These are phyloP conservation scores for Gaeumannomyces sp. DNA, from an alignment of 2,329 filamentous ascomycete genomes.

Conservation along the genomic window DNA sequence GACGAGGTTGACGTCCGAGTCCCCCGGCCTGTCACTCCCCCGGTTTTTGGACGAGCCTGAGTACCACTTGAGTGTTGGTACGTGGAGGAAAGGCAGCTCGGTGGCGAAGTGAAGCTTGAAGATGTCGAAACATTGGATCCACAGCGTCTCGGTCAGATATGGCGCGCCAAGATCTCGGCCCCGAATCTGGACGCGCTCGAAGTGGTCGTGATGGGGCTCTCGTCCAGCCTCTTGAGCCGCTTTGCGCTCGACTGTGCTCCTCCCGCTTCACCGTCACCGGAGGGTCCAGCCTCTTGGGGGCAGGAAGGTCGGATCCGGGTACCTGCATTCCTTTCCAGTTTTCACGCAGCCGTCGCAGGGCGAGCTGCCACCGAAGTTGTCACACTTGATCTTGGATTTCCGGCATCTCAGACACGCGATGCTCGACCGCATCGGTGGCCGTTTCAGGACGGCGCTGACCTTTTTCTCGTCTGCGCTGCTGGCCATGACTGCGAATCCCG, in stretches of 20 bases:
- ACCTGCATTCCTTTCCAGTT: constrained; percentile 65
- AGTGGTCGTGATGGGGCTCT: constrained; percentile 32
- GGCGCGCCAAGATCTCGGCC: constrained; percentile 54
- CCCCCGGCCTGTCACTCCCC: constrained; percentile 16
- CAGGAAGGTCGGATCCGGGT: constrained; percentile 46
- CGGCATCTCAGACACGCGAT: constrained; percentile 73
- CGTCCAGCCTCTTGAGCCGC: constrained; percentile 37
- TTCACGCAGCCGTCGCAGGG: constrained; percentile 71
- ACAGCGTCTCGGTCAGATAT: constrained; percentile 57
- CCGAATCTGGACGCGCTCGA: constrained; percentile 30
- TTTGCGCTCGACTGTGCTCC: constrained; percentile 42
- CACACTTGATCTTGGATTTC: constrained; percentile 80
- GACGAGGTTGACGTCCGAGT: constrained; percentile 47
- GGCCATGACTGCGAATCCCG: background rate
- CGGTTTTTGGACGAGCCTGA: constrained; percentile 32
- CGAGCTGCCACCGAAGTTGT: constrained; percentile 66
- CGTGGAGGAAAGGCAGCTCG: constrained; percentile 66
- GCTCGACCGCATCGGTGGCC: constrained; percentile 62
- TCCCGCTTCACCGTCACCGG: constrained; percentile 35
- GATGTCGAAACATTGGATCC: constrained; percentile 63
- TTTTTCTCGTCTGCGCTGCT: constrained; percentile 5
- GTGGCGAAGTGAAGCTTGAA: constrained; percentile 67
- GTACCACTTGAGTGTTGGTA: constrained; percentile 48
- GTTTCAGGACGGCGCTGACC: constrained; percentile 25
- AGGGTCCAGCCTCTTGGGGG: constrained; percentile 28